These are phyloP conservation scores for Zopfochytrium polystomum DNA, from an alignment of 371 early-diverging fungal species.

Conservation along the genomic window DNA sequence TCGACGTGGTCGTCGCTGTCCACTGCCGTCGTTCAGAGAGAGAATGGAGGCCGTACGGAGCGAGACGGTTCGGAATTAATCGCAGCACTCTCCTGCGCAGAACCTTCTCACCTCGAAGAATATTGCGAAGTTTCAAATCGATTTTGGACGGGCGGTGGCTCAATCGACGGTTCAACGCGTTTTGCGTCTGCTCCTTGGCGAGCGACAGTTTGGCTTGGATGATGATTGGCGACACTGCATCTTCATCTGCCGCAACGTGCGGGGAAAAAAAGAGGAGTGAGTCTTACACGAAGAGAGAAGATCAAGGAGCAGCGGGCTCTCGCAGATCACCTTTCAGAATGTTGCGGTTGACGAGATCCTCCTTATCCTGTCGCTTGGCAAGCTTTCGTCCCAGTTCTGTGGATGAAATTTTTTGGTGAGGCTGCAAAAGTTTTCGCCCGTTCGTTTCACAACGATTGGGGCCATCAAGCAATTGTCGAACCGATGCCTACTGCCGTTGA, in stretches of 20 bases:
- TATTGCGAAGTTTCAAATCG: slow-evolving; percentile 49
- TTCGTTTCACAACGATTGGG: no score
- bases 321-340: slow-evolving; percentile 52
- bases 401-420: no score
- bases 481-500: no score
- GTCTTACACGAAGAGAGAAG: slow-evolving; percentile 10
- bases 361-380: slow-evolving; percentile 57
- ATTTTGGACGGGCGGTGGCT: slow-evolving; percentile 39
- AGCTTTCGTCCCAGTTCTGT: slow-evolving; percentile 56
- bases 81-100: no score
- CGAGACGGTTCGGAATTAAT: background rate
- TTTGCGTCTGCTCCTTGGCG: slow-evolving; percentile 42
- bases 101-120: slow-evolving; percentile 29
- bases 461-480: no score
- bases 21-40: slow-evolving; percentile 2
- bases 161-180: slow-evolving; percentile 36
- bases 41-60: background rate
- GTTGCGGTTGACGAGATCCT: slow-evolving; percentile 69
- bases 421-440: no score
- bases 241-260: slow-evolving; percentile 22
- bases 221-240: slow-evolving; percentile 28
- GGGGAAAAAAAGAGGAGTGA: slow-evolving; percentile 4
- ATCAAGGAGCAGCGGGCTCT: background rate
- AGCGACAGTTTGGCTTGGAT: slow-evolving; percentile 37
- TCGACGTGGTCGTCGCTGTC: slow-evolving; percentile 20